A percentile compares a stretch with the other conserved stretches of the same genome.
phyloP scores from a whole-genome alignment of 1,284 basidiomycete genomes.

The Heliocybe sulcata region DNA sequence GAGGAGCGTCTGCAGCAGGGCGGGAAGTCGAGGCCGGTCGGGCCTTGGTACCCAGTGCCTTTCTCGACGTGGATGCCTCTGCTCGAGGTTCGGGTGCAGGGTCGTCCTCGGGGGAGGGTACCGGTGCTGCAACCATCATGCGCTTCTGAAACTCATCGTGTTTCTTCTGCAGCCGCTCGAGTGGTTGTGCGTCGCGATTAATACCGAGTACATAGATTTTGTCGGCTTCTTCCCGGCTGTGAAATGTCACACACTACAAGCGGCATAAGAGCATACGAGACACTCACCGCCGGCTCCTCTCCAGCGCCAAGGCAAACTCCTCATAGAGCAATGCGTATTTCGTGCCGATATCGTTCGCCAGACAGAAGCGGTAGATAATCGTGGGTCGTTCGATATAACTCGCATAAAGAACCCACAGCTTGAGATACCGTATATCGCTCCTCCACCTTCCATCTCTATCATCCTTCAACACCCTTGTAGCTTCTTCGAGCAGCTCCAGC shows the following conservation, averaged over 20 bases:
- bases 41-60: slow-evolving; percentile 13
- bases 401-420: slow-evolving; percentile 90
- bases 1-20: background rate
- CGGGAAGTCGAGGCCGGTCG: slow-evolving; percentile 23
- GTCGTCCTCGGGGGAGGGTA: slow-evolving; percentile 36
- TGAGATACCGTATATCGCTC: slow-evolving; percentile 80
- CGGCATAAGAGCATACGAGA: slow-evolving; percentile 8
- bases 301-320: slow-evolving; percentile 81
- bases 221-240: slow-evolving; percentile 81
- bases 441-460: slow-evolving; percentile 57
- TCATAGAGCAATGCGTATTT: slow-evolving; percentile 82
- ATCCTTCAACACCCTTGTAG: slow-evolving; percentile 69
- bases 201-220: slow-evolving; percentile 85
- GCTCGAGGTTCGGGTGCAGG: slow-evolving; percentile 18
- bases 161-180: slow-evolving; percentile 79
- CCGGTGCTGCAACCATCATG: slow-evolving; percentile 18
- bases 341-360: slow-evolving; percentile 88
- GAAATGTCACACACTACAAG: background rate
- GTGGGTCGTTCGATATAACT: slow-evolving; percentile 69
- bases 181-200: slow-evolving; percentile 71
- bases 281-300: slow-evolving; percentile 63
- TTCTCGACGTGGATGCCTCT: slow-evolving; percentile 3
- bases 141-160: slow-evolving; percentile 71
- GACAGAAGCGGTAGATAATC: slow-evolving; percentile 79
- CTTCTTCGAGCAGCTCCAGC: slow-evolving; percentile 76